Evolutionary conservation across 768 basidiomycete species (phyloP), one percentile per base, ranked within the genome.

Genomic region (Termitomyces sp.): DNA sequence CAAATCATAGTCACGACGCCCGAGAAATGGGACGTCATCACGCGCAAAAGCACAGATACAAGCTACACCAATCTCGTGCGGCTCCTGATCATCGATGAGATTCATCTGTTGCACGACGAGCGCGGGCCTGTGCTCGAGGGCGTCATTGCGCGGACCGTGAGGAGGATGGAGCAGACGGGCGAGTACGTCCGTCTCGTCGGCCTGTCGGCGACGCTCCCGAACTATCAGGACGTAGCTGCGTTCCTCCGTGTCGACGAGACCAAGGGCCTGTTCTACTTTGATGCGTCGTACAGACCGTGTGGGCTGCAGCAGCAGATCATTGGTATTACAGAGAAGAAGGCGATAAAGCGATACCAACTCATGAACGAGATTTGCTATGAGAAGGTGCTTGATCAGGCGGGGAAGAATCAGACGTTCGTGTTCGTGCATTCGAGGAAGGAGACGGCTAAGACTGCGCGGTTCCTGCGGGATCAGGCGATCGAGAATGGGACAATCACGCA

Each of bases 281-380:
- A 99, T 67, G 89, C 94, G 0, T 86, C 92, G 0, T 96, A 92
- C 70, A 84, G 97, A 45, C 96, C 96, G 20, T 98, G 97, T 69
- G 92, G 89, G 3, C 87, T 99, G 20, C 93, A 96, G 69, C 96
- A 98, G 68, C 93, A 97, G 69, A 98, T 98, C 75, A 87, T 98
- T 62, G 97, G 97, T 46, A 87, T 99, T 60, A 98, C 96, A 0
- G 97, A 98, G 80, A 98, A 98, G 83, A 98, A 97, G 74, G 97
- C 97, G 0, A 98, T 98, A 82, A 98, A 96, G 73, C 87, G 97
- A 6, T 94, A 96, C 70, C 96, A 98, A 72, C 87, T 98, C 63
- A 96, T 93, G 83, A 99, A 99, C 74, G 96, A 98, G 71, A 95
- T 98, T 25, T 96, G 96, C 75, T 99, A 99, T 78, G 96, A 98